Evolutionary conservation across 1,284 basidiomycete genomes (phyloP).

Genomic region (Golubevia sp.): DNA sequence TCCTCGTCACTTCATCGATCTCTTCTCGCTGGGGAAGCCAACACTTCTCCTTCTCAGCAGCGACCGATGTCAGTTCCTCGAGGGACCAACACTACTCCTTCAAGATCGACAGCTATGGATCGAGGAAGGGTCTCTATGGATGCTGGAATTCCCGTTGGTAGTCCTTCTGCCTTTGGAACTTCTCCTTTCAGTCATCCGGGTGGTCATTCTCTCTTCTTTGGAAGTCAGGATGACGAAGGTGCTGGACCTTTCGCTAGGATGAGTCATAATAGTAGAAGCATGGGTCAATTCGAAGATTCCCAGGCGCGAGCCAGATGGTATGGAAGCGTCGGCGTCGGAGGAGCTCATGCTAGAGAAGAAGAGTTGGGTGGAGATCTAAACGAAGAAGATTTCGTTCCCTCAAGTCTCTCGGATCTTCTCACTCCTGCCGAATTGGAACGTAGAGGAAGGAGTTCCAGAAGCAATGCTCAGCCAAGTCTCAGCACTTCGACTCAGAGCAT

Average conservation of each 20-base stretch:
- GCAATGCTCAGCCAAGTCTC: conserved; percentile 9
- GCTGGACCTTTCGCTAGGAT: conserved; percentile 26
- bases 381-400: conserved; percentile 65
- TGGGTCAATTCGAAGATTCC: conserved; percentile 21
- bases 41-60: neutral
- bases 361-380: conserved; percentile 18
- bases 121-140: neutral
- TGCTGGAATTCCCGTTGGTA: neutral
- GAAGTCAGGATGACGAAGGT: conserved; percentile 36
- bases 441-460: conserved; percentile 24
- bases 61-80: neutral
- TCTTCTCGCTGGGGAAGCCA: neutral
- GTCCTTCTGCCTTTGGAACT: conserved; percentile 37
- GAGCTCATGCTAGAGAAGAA: conserved; percentile 22
- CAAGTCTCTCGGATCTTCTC: conserved; percentile 51
- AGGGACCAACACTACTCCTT: neutral
- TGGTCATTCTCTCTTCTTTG: conserved; percentile 43
- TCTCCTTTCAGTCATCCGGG: conserved; percentile 57
- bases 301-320: conserved; percentile 14
- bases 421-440: conserved; percentile 58
- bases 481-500: conserved; percentile 32
- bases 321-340: conserved; percentile 12
- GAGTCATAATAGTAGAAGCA: conserved; percentile 22
- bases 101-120: neutral
- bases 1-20: neutral